Percentiles rank a stretch among this genome's conserved stretches.
Conservation (phyloP, 345 rosid genomes). For the Citrus sinensis region DNA sequence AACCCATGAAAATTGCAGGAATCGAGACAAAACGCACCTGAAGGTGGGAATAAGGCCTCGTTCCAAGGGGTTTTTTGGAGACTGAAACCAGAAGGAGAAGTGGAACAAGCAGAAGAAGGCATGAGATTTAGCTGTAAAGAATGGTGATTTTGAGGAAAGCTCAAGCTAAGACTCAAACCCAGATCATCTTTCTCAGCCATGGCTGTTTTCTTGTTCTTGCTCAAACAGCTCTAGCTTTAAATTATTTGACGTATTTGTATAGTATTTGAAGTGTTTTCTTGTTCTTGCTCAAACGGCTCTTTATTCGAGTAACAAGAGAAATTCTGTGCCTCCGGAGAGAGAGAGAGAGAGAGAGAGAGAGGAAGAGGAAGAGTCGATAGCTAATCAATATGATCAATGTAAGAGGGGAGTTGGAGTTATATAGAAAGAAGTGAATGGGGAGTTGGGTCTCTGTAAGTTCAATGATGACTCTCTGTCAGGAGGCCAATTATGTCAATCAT, state of each 20-base stretch:
- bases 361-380: neutral
- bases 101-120: conserved; percentile 37
- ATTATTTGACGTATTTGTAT: neutral
- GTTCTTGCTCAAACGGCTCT: neutral
- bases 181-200: conserved; percentile 75
- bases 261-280: conserved; percentile 21
- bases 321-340: no score
- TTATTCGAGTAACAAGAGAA: neutral
- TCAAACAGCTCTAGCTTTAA: neutral
- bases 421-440: conserved; percentile 35
- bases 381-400: neutral
- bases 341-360: neutral
- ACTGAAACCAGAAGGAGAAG: conserved; percentile 31
- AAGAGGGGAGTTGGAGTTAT: conserved; percentile 28
- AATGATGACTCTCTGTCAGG: conserved; percentile 61
- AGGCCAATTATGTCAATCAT: conserved; percentile 54
- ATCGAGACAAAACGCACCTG: conserved; percentile 35
- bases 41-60: conserved; percentile 37
- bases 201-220: conserved; percentile 21
- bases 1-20: conserved; percentile 4
- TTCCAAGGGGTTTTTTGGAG: conserved; percentile 55
- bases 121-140: conserved; percentile 56
- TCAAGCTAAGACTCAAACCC: conserved; percentile 77
- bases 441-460: conserved; percentile 31
- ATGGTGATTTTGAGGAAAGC: conserved; percentile 40